phyloP scores from a whole-genome alignment of 306 rosid genomes.

The Gastrolobium bilobum region DNA sequence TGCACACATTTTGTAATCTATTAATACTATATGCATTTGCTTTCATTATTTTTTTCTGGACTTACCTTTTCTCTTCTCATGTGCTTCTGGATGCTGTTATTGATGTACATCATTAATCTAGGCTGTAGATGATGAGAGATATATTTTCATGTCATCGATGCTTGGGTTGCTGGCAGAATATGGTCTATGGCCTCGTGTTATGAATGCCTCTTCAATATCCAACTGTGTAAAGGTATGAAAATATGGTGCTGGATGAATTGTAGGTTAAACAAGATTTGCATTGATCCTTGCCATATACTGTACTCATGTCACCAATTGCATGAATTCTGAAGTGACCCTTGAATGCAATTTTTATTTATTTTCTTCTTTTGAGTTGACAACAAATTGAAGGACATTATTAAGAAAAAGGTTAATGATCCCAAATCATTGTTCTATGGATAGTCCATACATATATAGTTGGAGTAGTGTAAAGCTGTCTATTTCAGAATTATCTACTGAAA shows the following conservation, averaged over 20 bases:
- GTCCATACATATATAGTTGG: not conserved
- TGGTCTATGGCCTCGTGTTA: constrained; percentile 81
- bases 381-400: constrained; percentile 31
- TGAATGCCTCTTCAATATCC: constrained; percentile 86
- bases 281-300: constrained; percentile 36
- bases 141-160: constrained; percentile 88
- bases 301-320: constrained; percentile 23
- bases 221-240: constrained; percentile 76
- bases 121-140: constrained; percentile 91
- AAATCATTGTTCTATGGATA: not conserved
- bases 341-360: constrained; percentile 27
- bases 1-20: not conserved
- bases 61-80: not conserved
- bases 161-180: constrained; percentile 86
- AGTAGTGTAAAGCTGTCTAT: not conserved
- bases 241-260: constrained; percentile 33
- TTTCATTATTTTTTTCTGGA: not conserved
- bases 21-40: not conserved
- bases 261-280: constrained; percentile 27
- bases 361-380: not conserved
- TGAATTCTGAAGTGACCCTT: constrained; percentile 33
- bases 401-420: constrained; percentile 15
- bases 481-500: not conserved
- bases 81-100: constrained; percentile 35
- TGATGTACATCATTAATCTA: constrained; percentile 48